Percentiles rank a stretch among this genome's conserved stretches.
Conservation (phyloP, 1,284 basidiomycete species). For the Rhodotorula mucilaginosa region DNA sequence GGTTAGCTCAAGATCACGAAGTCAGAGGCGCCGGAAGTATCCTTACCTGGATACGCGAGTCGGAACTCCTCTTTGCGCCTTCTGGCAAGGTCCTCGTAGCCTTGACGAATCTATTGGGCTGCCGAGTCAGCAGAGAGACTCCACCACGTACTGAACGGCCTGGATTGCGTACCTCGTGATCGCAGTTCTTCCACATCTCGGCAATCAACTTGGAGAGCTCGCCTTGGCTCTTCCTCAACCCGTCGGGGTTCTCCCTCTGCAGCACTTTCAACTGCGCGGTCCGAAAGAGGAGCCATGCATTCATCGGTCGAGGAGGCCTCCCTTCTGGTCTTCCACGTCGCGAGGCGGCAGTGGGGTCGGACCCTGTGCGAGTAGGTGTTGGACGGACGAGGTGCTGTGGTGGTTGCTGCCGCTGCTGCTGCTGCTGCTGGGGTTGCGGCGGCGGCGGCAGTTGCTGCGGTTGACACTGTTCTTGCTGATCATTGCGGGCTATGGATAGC, state of each 20-base stretch:
- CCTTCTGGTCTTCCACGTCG: not conserved
- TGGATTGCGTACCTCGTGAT: slow-evolving; percentile 3
- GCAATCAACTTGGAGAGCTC: slow-evolving; percentile 27
- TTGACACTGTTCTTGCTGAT: too few relatives aligned
- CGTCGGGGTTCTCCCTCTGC: slow-evolving; percentile 13
- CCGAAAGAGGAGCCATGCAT: slow-evolving; percentile 26
- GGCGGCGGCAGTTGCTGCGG: too few relatives aligned
- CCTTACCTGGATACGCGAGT: slow-evolving; percentile 15
- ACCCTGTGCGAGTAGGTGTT: not conserved
- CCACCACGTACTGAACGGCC: accelerated
- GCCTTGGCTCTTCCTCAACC: slow-evolving; percentile 15
- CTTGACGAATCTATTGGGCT: not conserved
- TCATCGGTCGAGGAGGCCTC: slow-evolving; percentile 24
- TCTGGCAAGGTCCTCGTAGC: slow-evolving; percentile 13
- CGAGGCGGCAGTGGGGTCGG: not conserved
- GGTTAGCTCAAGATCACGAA: not conserved
- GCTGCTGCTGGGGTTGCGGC: not conserved
- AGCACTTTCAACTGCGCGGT: slow-evolving; percentile 21
- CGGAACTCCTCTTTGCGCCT: slow-evolving; percentile 15
- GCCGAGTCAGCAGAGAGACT: not conserved
- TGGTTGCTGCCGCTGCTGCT: not conserved
- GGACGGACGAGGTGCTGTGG: too few relatives aligned
- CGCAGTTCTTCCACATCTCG: slow-evolving; percentile 15
- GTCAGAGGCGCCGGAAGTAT: not conserved
- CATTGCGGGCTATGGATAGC: too few relatives aligned